A percentile compares a stretch with the other conserved stretches of the same genome.
These are phyloP conservation scores for Straminergon stramineum DNA, from an alignment of 225 moss, liverwort and hornwort species.

Conservation along the genomic window DNA sequence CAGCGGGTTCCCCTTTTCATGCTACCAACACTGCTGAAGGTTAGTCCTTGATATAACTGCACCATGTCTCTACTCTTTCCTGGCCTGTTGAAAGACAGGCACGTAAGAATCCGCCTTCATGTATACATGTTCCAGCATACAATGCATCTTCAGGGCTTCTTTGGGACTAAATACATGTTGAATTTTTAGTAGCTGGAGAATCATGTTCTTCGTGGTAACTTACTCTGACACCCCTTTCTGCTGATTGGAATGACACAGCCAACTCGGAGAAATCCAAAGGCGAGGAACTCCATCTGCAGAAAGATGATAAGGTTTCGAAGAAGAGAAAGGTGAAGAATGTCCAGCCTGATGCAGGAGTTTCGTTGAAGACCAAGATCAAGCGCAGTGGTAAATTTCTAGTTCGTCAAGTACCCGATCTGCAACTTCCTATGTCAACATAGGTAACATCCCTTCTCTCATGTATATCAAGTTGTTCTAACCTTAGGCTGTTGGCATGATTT, in stretches of 20 bases:
- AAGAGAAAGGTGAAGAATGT: constrained; percentile 44
- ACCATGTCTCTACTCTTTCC: neutral
- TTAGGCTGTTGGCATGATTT: neutral
- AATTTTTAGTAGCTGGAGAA: neutral
- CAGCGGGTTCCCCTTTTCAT: constrained; percentile 42
- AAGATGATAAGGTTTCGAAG: constrained; percentile 23
- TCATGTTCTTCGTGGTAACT: neutral
- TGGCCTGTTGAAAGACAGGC: neutral
- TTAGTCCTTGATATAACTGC: neutral
- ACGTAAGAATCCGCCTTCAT: neutral
- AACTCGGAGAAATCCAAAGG: constrained; percentile 1
- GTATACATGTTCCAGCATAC: neutral
- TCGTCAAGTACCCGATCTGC: neutral
- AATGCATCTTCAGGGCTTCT: neutral
- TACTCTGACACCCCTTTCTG: neutral
- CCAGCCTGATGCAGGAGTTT: constrained; percentile 35
- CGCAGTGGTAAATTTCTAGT: constrained; percentile 55
- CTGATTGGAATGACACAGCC: constrained; percentile 10
- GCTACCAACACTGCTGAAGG: constrained; percentile 12
- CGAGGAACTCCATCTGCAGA: constrained; percentile 8
- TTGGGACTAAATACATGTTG: neutral
- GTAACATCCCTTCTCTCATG: neutral
- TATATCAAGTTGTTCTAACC: neutral
- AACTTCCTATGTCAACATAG: neutral
- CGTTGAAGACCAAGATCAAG: constrained; percentile 55